These are phyloP conservation scores for Glycine latifolia DNA, from an alignment of 306 rosid genomes.

Conservation along the genomic window DNA sequence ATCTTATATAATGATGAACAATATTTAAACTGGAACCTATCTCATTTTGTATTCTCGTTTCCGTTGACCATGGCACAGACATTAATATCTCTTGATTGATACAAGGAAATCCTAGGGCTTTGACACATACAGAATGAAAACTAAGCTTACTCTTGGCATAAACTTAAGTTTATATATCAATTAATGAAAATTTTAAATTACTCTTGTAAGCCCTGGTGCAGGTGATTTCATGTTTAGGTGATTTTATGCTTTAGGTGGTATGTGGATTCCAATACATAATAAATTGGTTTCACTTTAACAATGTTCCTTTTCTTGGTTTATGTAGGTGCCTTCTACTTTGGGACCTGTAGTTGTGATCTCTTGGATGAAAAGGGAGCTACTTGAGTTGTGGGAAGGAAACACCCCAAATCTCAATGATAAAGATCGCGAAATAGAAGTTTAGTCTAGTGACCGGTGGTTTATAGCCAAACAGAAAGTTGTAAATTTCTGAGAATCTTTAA, in stretches of 20 bases:
- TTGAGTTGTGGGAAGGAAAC: slow-evolving; percentile 91
- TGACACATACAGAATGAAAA: background rate
- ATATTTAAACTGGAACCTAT: background rate
- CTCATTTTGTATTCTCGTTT: background rate
- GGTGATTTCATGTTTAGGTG: slow-evolving; percentile 4
- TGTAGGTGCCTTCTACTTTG: slow-evolving; percentile 92
- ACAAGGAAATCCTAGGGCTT: slow-evolving; percentile 1
- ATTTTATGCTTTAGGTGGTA: background rate
- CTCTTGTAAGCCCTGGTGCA: background rate
- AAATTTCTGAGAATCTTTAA: slow-evolving; percentile 60
- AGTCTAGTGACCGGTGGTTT: slow-evolving; percentile 42
- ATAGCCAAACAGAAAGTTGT: slow-evolving; percentile 60
- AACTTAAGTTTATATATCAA: slow-evolving; percentile 6
- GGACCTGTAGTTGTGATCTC: slow-evolving; percentile 82
- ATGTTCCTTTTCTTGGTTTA: slow-evolving; percentile 30
- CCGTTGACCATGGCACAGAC: slow-evolving; percentile 1
- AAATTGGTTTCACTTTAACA: background rate
- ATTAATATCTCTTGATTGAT: background rate
- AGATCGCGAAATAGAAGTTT: slow-evolving; percentile 76
- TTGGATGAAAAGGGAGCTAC: slow-evolving; percentile 83
- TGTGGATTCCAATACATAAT: too few species aligned
- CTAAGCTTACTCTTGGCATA: background rate
- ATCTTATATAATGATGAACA: background rate
- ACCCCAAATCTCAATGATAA: slow-evolving; percentile 65
- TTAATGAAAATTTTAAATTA: background rate